Evolutionary conservation across 129 eudicot genomes (phyloP), one percentile per base, ranked within the genome.

Genomic region (Glebionis coronaria): DNA sequence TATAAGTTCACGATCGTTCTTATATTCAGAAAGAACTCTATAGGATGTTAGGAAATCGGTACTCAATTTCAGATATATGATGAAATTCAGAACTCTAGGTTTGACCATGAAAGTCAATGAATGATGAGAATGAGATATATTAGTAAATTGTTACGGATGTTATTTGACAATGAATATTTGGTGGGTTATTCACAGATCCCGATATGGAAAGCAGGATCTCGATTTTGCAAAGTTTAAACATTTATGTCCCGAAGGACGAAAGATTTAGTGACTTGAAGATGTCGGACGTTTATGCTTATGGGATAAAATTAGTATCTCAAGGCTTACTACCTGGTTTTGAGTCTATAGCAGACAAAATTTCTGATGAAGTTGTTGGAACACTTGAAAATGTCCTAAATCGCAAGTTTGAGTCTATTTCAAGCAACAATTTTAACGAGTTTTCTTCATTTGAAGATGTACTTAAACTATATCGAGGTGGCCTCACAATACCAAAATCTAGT

Each of bases 401-500:
- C 35, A 87, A 82, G 76, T 78, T 87, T 47, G 70, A 76, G 76
- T 55, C 68, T 49, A 15, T 84, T n/a, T 79, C 75, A 31, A 85
- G 78, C 78, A 45, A 59, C 21, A 91, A 79, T 6, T 87, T 81
- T 1, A 71, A 69, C 2, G 95, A 91, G 79, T 91, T 91, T 46
- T 84, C 87, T 44, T 73, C 87, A 0, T 91, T 87, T 14, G 79
- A 85, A 13, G 97, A 91, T 6, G 82, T 81, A 11, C 78, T 87
- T 1, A 64, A 87, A 29, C 82, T 91, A 14, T 91, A 84, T 70
- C 69, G 81, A 74, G 87, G 88, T 12, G 88, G 82, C 14, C 35
- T 85, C 46, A 25, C 57, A 61, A 64, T 83, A 28, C 83, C 95
- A 2, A 25, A 71, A 25, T 52, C 21, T 12, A 44, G 50, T 68